Percentiles rank a stretch among this genome's conserved stretches.
Conservation (phyloP, 257 asterid species). For the Galeopsis tetrahit region DNA sequence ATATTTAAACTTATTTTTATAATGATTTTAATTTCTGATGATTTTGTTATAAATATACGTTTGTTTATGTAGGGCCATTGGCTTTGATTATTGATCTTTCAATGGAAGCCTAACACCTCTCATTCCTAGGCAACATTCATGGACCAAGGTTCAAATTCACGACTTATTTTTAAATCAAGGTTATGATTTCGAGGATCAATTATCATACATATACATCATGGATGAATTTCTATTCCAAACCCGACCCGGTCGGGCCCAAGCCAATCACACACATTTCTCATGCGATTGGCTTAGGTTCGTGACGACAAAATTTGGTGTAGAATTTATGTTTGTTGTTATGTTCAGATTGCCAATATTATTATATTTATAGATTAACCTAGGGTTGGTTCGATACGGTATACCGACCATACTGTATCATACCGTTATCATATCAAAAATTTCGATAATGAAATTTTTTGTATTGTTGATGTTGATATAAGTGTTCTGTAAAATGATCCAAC, state of each 20-base stretch:
- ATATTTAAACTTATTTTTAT: too few relatives aligned
- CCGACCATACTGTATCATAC: too few relatives aligned
- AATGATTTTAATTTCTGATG: too few relatives aligned
- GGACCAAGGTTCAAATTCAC: slow-evolving; percentile 2
- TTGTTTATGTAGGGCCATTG: slow-evolving; percentile 1
- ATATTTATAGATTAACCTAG: slow-evolving; percentile 24
- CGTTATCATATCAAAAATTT: too few relatives aligned
- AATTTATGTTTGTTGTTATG: background rate
- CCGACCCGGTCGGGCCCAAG: background rate
- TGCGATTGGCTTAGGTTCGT: too few relatives aligned
- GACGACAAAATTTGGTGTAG: background rate
- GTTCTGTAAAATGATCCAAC: too few relatives aligned
- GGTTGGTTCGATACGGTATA: too few relatives aligned
- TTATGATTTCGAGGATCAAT: background rate
- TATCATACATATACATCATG: background rate
- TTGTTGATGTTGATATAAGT: too few relatives aligned
- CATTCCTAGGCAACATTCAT: slow-evolving; percentile 11
- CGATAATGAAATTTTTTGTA: too few relatives aligned
- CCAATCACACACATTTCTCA: too few relatives aligned
- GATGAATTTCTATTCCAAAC: background rate
- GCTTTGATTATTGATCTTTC: slow-evolving; percentile 5
- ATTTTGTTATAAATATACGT: too few relatives aligned
- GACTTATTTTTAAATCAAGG: background rate
- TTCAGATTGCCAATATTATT: slow-evolving; percentile 21
- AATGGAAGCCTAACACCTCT: slow-evolving; percentile 9